Evolutionary conservation across 495 filamentous ascomycete genomes (phyloP).

Genomic region (Aspergillus wentii): DNA sequence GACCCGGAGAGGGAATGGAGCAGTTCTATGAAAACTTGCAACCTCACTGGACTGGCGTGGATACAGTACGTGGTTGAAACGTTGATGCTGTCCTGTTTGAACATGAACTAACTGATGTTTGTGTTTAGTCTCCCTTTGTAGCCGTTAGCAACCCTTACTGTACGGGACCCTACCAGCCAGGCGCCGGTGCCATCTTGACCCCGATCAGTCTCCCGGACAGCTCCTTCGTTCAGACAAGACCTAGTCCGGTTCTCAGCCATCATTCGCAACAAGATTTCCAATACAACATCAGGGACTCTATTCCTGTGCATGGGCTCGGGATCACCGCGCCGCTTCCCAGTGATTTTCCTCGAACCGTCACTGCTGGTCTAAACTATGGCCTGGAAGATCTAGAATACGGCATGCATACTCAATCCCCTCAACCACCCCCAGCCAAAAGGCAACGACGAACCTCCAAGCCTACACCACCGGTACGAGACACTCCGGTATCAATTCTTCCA

Average conservation of each 20-base stretch:
- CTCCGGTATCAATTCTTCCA: constrained; percentile 33
- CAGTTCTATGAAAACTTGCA: constrained; percentile 26
- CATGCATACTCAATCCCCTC: constrained; percentile 22
- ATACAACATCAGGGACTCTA: constrained; percentile 24
- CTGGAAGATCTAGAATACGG: constrained; percentile 16
- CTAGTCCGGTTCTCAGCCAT: constrained; percentile 36
- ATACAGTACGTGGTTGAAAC: constrained; percentile 37
- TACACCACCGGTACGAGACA: constrained; percentile 21
- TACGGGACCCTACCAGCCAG: constrained; percentile 24
- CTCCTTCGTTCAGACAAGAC: constrained; percentile 21
- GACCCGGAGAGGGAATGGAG: constrained; percentile 22
- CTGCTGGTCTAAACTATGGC: constrained; percentile 19
- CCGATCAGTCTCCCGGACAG: constrained; percentile 39
- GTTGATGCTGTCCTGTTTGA: no score
- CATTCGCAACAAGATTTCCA: constrained; percentile 37
- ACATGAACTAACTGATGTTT: no score
- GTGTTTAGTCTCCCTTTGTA: constrained; percentile 25
- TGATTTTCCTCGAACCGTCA: constrained; percentile 24
- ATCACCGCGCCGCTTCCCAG: constrained; percentile 33
- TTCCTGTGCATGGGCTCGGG: constrained; percentile 31
- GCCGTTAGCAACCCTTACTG: constrained; percentile 28
- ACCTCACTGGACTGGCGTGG: constrained; percentile 26
- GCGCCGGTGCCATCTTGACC: constrained; percentile 24
- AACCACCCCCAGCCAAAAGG: constrained; percentile 22
- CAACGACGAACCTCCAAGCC: constrained; percentile 18